Percentiles rank a stretch among this genome's conserved stretches.
Evolutionary conservation across 192 early-diverging fungal genomes (phyloP).

Genomic region (Coemansia sp.): DNA sequence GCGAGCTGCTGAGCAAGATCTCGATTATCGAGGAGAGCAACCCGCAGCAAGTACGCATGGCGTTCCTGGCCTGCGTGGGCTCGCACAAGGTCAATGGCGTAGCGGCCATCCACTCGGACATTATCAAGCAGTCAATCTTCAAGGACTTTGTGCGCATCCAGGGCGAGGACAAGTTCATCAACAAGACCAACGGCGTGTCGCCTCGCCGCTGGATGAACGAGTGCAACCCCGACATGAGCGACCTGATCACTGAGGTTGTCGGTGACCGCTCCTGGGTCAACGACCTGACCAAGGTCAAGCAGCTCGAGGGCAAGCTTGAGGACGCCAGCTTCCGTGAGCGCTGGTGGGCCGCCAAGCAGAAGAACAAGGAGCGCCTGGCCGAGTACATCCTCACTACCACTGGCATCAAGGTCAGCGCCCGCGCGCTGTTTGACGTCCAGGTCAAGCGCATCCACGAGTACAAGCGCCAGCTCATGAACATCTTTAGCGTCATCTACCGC

Average conservation of each 20-base stretch:
- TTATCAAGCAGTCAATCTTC: constrained; percentile 82
- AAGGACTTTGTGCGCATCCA: constrained; percentile 86
- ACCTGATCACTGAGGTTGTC: constrained; percentile 78
- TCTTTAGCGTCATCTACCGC: constrained; percentile 90
- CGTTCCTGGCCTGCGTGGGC: constrained; percentile 90
- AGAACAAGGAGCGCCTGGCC: constrained; percentile 88
- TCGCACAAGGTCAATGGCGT: constrained; percentile 97
- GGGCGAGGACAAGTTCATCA: constrained; percentile 85
- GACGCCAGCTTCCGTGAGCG: constrained; percentile 72
- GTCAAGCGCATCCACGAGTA: constrained; percentile 99
- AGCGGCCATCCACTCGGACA: constrained; percentile 79
- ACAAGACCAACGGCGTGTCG: constrained; percentile 98
- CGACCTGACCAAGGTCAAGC: constrained; percentile 64
- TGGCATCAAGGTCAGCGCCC: constrained; percentile 71
- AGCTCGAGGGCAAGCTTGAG: constrained; percentile 61
- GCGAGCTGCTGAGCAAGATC: constrained; percentile 77
- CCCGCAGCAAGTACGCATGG: constrained; percentile 97
- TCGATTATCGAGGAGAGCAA: constrained; percentile 92
- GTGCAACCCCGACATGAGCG: constrained; percentile 83
- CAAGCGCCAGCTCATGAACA: constrained; percentile 99
- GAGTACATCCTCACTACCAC: constrained; percentile 72
- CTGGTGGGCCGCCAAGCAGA: constrained; percentile 89
- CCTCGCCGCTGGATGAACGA: constrained; percentile 97
- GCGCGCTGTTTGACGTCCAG: constrained; percentile 95
- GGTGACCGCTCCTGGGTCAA: constrained; percentile 75